These are phyloP conservation scores for Talaromyces verruculosus DNA, from an alignment of 2,329 filamentous ascomycete species.

Conservation along the genomic window DNA sequence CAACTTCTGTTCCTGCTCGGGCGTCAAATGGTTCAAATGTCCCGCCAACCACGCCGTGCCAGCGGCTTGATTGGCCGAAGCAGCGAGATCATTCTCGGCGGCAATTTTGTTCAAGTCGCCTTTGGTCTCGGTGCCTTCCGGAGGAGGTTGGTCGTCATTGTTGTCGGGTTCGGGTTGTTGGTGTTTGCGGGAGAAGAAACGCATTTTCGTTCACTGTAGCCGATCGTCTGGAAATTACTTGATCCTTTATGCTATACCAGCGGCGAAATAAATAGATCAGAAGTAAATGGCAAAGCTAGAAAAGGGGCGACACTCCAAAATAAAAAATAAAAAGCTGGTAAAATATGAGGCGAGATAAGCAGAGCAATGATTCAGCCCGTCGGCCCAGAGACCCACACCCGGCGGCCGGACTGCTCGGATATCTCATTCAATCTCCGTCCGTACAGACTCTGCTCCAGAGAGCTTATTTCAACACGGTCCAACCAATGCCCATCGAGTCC, in stretches of 20 bases:
- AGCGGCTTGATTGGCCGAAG: slow-evolving; percentile 38
- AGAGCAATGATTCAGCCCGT: background rate
- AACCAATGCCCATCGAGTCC: background rate
- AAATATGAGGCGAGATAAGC: background rate
- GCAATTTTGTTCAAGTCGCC: slow-evolving; percentile 31
- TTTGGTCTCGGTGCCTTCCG: slow-evolving; percentile 8
- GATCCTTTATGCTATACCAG: background rate
- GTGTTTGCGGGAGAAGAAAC: slow-evolving; percentile 18
- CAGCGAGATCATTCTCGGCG: slow-evolving; percentile 38
- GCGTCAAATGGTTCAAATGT: slow-evolving; percentile 75
- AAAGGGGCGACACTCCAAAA: background rate
- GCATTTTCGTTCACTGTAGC: slow-evolving; percentile 9
- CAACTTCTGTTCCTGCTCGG: slow-evolving; percentile 66
- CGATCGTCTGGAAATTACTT: background rate
- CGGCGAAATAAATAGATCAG: background rate
- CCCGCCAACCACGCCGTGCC: slow-evolving; percentile 52
- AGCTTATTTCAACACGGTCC: background rate
- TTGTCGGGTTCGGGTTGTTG: slow-evolving; percentile 6
- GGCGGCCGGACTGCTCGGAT: background rate
- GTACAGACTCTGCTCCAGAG: background rate
- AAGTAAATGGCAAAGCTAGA: background rate
- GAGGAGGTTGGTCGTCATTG: slow-evolving; percentile 24
- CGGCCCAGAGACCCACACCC: background rate
- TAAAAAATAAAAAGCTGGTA: background rate
- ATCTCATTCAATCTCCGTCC: slow-evolving; percentile 2